Conservation (phyloP, 75 land plant genomes). For the Sequoiadendron giganteum region DNA sequence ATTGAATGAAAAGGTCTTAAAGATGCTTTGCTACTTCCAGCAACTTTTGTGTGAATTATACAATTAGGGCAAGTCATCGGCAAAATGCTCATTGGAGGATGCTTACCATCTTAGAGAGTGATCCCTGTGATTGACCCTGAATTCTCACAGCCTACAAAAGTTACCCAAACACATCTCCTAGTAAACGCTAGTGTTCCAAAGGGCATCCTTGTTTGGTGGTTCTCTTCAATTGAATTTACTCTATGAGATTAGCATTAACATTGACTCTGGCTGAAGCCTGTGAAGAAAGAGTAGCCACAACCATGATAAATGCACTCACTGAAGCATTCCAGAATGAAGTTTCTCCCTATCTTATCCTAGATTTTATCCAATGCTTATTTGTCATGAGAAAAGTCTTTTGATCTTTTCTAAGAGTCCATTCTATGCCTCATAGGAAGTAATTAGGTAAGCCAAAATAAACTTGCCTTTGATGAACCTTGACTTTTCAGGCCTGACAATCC, state of each 20-base stretch:
- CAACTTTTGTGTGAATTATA: not conserved
- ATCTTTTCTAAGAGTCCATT: not conserved
- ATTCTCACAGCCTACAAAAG: not conserved
- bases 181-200: not conserved
- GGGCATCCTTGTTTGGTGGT: not conserved
- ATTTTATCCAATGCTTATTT: not conserved
- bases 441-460: not conserved
- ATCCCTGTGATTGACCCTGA: not conserved
- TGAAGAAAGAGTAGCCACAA: not conserved
- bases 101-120: not conserved
- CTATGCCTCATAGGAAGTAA: not conserved
- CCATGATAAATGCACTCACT: not conserved
- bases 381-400: not conserved
- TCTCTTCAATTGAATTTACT: not conserved
- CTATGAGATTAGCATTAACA: not conserved
- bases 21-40: not conserved
- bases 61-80: not conserved
- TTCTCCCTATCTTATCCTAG: not conserved
- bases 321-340: not conserved
- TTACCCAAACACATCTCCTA: not conserved
- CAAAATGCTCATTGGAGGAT: not conserved
- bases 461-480: not conserved
- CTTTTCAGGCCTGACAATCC: not conserved
- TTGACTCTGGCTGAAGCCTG: not conserved
- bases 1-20: not conserved